Conservation (phyloP, 257 asterid species). For the Scutellaria minor region DNA sequence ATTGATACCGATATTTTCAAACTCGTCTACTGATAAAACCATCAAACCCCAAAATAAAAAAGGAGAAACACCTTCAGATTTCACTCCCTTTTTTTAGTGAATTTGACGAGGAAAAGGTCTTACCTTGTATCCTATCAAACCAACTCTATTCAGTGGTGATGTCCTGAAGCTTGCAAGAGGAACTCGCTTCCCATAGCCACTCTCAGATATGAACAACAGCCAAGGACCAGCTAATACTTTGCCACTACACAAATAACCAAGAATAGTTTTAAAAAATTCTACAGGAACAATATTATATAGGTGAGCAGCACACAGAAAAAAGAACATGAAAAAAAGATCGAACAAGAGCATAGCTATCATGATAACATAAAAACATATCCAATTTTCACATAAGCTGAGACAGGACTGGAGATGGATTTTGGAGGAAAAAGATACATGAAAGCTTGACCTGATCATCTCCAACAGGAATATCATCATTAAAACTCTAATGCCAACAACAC, state of each 20-base stretch:
- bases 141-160: constrained; percentile 75
- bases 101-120: constrained; percentile 17
- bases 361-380: constrained; percentile 1
- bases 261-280: background rate
- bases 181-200: constrained; percentile 92
- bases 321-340: background rate
- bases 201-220: constrained; percentile 91
- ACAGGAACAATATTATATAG: constrained; percentile 14
- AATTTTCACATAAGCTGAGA: constrained; percentile 13
- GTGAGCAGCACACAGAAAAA: constrained; percentile 8
- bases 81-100: background rate
- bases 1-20: too few relatives aligned
- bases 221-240: constrained; percentile 78
- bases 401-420: background rate
- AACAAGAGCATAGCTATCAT: background rate
- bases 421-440: constrained; percentile 4
- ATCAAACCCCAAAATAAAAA: background rate
- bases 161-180: constrained; percentile 79
- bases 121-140: constrained; percentile 94
- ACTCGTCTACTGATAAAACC: background rate
- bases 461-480: background rate
- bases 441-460: constrained; percentile 20
- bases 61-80: background rate
- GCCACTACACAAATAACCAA: constrained; percentile 45
- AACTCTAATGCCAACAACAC: too few relatives aligned